Base-by-base conservation (phyloP, 177 flowering plant species). In the Vitis hybrid region DNA sequence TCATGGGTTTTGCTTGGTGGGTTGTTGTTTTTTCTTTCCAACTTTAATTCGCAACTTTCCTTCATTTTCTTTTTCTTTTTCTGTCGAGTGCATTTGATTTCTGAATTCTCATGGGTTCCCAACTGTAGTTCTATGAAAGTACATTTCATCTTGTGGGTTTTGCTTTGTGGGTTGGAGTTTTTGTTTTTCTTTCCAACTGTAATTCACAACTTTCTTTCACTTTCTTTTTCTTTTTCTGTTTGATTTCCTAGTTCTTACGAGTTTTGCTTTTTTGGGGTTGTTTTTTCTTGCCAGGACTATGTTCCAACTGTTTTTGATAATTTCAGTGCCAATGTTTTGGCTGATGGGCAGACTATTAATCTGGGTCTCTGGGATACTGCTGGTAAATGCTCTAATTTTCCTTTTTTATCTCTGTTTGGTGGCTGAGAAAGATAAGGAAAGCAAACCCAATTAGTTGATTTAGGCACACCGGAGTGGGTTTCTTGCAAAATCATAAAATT, bases 341-440 rank as follows among this genome's bases (percentile, higher is more conserved):
- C 86, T 70, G 89, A 86, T 80, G 91, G 89, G 11, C 77, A 79
- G 64, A 81, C 82, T 71, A 81, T 86, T 55, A 87, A 81, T 80
- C 78, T 89, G 70, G 93, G 93, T 50, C 84, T 89, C 63, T 89
- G 91, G 93, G 91, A 89, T 66, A 89, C 93, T 72, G 93, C 93
- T 56, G 91, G 93, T 87, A 79, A 16, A 58, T 16, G 50, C 51
- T 71, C 48, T 51, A 7, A 63, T 19, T 70, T 53, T 66, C 20
- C 7, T 75, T 64, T 10, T 18, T 45, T 33, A 19, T 10, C 66
- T 3, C 9, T 22, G 29, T 58, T 64, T 11, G 53, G 26, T 74
- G 50, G 15, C 33, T 68, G 13, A 16, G 62, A 19, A 19, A 19
- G n/a, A 0, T 53, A 53, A 53, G 45, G 8, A 39, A 39, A 39